Conservation (phyloP, 331 rosid genomes). For the Rhamnella rubrinervis region DNA sequence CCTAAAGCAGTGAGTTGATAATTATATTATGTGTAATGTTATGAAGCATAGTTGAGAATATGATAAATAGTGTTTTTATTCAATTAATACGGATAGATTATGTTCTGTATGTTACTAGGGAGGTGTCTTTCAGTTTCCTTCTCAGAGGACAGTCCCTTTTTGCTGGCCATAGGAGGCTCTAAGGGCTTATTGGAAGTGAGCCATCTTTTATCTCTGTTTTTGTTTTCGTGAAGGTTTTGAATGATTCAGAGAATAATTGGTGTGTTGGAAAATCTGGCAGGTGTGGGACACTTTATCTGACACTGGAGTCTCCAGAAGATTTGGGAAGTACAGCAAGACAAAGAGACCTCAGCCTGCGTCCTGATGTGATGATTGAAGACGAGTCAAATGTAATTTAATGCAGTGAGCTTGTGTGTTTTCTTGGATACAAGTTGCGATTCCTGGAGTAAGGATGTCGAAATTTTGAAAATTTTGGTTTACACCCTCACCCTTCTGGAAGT, state of each 20-base stretch:
- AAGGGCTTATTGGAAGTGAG: slow-evolving; percentile 72
- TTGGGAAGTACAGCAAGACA: slow-evolving; percentile 29
- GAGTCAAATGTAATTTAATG: background rate
- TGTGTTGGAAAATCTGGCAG: slow-evolving; percentile 35
- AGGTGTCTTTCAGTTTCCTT: slow-evolving; percentile 71
- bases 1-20: slow-evolving; percentile 57
- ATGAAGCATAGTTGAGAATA: slow-evolving; percentile 9
- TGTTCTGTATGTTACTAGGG: slow-evolving; percentile 55
- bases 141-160: slow-evolving; percentile 76
- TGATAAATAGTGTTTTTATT: slow-evolving; percentile 1
- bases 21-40: background rate
- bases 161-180: slow-evolving; percentile 88
- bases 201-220: slow-evolving; percentile 2
- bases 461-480: slow-evolving; percentile 2
- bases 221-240: slow-evolving; percentile 14
- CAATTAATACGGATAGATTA: slow-evolving; percentile 8
- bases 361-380: slow-evolving; percentile 16
- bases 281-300: slow-evolving; percentile 58
- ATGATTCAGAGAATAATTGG: slow-evolving; percentile 10
- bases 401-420: slow-evolving; percentile 1
- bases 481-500: too few relatives aligned
- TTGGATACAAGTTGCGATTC: slow-evolving; percentile 1
- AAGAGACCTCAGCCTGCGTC: slow-evolving; percentile 28
- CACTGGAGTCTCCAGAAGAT: slow-evolving; percentile 43
- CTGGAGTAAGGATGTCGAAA: background rate